Conservation (phyloP, 164 flowering plant species). For the Dillenia turbinata region DNA sequence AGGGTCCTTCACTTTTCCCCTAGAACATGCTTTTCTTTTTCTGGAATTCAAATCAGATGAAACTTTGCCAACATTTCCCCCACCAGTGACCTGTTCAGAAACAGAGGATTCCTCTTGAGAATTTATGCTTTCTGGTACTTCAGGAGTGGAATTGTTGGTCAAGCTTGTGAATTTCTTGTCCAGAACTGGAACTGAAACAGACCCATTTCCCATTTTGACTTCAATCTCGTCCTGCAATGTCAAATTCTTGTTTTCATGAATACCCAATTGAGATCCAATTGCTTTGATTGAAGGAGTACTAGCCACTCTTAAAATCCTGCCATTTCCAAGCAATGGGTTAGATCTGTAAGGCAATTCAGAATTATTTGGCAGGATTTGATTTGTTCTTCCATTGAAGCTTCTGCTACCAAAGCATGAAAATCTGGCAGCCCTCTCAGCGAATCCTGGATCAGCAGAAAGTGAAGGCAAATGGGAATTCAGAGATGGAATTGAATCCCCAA, state of each 20-base stretch:
- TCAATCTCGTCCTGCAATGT: too few species aligned
- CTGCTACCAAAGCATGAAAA: constrained; percentile 63
- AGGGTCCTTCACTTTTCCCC: constrained; percentile 36
- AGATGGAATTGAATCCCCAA: constrained; percentile 17
- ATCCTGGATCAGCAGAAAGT: constrained; percentile 69
- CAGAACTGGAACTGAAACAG: too few species aligned
- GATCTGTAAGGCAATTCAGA: constrained; percentile 31
- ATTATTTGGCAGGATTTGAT: constrained; percentile 30
- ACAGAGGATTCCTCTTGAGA: constrained; percentile 50
- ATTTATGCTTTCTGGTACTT: constrained; percentile 6
- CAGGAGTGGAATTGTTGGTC: too few species aligned
- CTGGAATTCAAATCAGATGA: constrained; percentile 24
- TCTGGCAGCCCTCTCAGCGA: constrained; percentile 81
- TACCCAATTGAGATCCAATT: constrained; percentile 34
- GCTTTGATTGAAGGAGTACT: constrained; percentile 53
- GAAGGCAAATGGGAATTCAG: constrained; percentile 37
- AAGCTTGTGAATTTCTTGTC: too few species aligned
- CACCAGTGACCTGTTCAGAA: constrained; percentile 40
- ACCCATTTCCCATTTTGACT: too few species aligned
- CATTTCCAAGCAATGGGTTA: constrained; percentile 18
- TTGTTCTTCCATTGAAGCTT: constrained; percentile 32
- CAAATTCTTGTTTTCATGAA: not conserved
- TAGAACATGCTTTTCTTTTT: constrained; percentile 43
- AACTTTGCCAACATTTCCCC: constrained; percentile 18
- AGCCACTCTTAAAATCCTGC: constrained; percentile 47